A percentile compares a stretch with the other conserved stretches of the same genome.
phyloP scores from a whole-genome alignment of 1,284 basidiomycete genomes.

The Rhodofomes roseus region DNA sequence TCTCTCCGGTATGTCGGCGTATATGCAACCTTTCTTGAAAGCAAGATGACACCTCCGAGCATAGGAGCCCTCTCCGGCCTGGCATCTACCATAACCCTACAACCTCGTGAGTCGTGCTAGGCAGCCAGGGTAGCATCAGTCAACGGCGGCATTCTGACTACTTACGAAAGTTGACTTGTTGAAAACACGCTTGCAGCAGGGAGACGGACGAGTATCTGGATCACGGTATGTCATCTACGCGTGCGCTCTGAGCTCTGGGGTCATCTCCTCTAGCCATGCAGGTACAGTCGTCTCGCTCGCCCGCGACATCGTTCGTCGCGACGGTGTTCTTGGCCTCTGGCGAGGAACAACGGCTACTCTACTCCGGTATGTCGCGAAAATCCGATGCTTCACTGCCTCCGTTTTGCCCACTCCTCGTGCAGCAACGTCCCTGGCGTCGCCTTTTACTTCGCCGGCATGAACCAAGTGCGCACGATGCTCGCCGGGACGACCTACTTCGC shows the following conservation, averaged over 20 bases:
- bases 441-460: conserved; percentile 86
- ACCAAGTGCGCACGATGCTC: conserved; percentile 71
- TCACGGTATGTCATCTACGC: conserved; percentile 27
- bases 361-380: conserved; percentile 45
- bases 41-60: not conserved
- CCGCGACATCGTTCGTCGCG: conserved; percentile 53
- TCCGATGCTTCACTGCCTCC: not conserved
- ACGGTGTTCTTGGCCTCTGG: conserved; percentile 77
- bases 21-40: not conserved
- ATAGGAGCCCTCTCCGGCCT: conserved; percentile 74
- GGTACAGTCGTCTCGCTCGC: conserved; percentile 49
- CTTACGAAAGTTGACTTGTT: conserved; percentile 70
- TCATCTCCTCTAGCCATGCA: conserved; percentile 14
- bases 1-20: conserved; percentile 52
- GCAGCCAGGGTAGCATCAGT: not conserved
- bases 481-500: conserved; percentile 63
- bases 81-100: conserved; percentile 69
- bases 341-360: conserved; percentile 84
- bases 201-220: conserved; percentile 42
- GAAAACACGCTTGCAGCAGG: conserved; percentile 86
- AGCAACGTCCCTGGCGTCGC: conserved; percentile 95
- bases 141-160: not conserved
- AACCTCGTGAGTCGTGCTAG: conserved; percentile 57
- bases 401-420: conserved; percentile 1
- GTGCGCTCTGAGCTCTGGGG: not conserved